Percentiles rank a stretch among this genome's conserved stretches.
phyloP scores from a whole-genome alignment of 371 early-diverging fungal genomes.

The Mortierella polycephala region DNA sequence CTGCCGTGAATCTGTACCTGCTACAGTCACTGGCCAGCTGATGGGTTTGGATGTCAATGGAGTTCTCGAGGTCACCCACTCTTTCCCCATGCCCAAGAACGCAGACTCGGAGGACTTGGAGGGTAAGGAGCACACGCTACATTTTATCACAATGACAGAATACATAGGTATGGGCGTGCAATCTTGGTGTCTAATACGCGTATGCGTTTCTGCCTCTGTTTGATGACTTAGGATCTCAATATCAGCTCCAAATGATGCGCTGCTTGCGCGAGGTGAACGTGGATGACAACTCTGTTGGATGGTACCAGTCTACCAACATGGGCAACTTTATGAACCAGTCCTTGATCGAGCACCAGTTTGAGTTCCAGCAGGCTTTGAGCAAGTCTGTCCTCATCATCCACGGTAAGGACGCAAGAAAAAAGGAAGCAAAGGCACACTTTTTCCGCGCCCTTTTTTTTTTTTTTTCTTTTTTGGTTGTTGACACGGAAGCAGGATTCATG shows the following conservation, averaged over 20 bases:
- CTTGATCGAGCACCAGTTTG: constrained; percentile 90
- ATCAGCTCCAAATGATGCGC: constrained; percentile 94
- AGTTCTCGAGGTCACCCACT: constrained; percentile 90
- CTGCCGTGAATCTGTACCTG: constrained; percentile 84
- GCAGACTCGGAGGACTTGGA: constrained; percentile 54
- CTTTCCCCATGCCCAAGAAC: constrained; percentile 85
- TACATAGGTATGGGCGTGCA: neutral
- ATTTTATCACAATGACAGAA: neutral
- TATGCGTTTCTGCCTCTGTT: neutral
- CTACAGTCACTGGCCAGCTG: constrained; percentile 90
- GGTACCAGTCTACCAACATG: constrained; percentile 93
- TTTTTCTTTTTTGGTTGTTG: neutral
- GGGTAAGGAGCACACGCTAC: constrained; percentile 20
- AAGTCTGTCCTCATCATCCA: constrained; percentile 93
- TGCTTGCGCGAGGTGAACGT: constrained; percentile 93
- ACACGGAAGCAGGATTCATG: too few species aligned
- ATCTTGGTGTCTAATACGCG: constrained; percentile 8
- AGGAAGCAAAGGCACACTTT: neutral
- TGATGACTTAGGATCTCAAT: constrained; percentile 68
- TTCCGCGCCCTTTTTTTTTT: neutral
- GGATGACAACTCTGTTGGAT: constrained; percentile 97
- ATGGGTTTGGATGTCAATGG: constrained; percentile 88
- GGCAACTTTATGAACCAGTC: constrained; percentile 92
- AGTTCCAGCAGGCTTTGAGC: constrained; percentile 88
- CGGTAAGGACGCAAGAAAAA: constrained; percentile 41